Evolutionary conservation across 306 rosid genomes (phyloP), one percentile per base, ranked within the genome.

Genomic region (Neltuma alba): DNA sequence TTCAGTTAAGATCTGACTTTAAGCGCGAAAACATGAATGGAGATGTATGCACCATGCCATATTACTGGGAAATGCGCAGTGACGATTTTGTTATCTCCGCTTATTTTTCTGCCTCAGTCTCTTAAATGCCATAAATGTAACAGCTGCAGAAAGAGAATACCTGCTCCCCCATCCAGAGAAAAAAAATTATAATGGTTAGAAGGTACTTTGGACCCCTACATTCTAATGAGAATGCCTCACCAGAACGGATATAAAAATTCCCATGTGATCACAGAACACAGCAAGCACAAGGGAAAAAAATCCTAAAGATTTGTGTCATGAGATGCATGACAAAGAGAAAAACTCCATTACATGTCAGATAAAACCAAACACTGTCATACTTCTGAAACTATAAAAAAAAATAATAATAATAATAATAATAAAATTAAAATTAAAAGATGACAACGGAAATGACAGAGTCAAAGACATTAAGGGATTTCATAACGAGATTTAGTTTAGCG

Each of bases 91-190:
- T 82, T 88, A 92, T 82, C 93, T 91, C 62, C 90, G 60, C 76
- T 57, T 83, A 74, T 15, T 86, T 83, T 85, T 87, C 72, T 89
- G 96, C 60, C 76, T 69, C 18, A 91, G 80, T 76, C 99, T 90
- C 85, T 86, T 91, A 82, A 76, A 89, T 63, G 99, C 99, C 98
- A 93, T 93, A 71, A 92, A 90, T 40, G 99, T 89, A 60, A 95
- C 98, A 23, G 96, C 97, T 73, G 99, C 96, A 37, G 98, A 93
- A 67, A 93, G 91, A 27, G 98, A 88, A 84, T 93, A 93, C 99
- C 99, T 93, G 90, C 47, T 11, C 85, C 87, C n/a, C 8, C 16
- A 45, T 5, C 14, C 68, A 71, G 67, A 16, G 68, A 33, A 83
- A 58, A 77, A 16, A 6, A 64, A n/a, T n/a, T n/a, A n/a, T 8